Percentiles rank a stretch among this genome's conserved stretches.
Evolutionary conservation across 2,329 filamentous ascomycete species (phyloP).

Genomic region (Paecilomyces sp.): DNA sequence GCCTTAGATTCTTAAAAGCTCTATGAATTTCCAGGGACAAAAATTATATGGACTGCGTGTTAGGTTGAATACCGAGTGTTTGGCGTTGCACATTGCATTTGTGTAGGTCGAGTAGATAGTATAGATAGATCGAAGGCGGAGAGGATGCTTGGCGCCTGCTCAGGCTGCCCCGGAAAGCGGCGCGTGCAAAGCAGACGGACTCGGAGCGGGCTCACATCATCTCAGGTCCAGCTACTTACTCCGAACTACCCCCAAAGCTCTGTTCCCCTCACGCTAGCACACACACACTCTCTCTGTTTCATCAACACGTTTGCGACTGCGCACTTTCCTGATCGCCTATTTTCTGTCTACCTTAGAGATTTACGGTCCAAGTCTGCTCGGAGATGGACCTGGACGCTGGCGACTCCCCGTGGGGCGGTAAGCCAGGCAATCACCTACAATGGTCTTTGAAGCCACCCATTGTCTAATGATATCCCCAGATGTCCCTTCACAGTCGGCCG

Average conservation of each 20-base stretch:
- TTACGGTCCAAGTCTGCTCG: slow-evolving; percentile 1
- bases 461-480: slow-evolving; percentile 27
- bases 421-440: slow-evolving; percentile 19
- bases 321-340: neutral
- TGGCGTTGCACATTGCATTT: too few species aligned
- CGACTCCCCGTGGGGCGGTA: slow-evolving; percentile 46
- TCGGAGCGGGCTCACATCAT: neutral
- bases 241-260: neutral
- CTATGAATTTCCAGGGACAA: too few species aligned
- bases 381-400: slow-evolving; percentile 35
- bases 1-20: too few species aligned
- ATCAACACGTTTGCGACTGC: neutral
- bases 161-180: neutral
- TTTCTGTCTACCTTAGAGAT: neutral
- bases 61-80: too few species aligned
- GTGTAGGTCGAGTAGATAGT: neutral
- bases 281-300: neutral
- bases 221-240: neutral
- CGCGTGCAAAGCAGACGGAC: neutral
- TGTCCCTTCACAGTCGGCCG: slow-evolving; percentile 38
- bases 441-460: slow-evolving; percentile 13
- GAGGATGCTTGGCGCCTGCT: neutral
- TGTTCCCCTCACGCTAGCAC: neutral
- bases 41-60: too few species aligned
- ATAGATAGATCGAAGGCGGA: neutral